phyloP scores from a whole-genome alignment of 139 green algal genomes.

The Micromonas commoda region DNA sequence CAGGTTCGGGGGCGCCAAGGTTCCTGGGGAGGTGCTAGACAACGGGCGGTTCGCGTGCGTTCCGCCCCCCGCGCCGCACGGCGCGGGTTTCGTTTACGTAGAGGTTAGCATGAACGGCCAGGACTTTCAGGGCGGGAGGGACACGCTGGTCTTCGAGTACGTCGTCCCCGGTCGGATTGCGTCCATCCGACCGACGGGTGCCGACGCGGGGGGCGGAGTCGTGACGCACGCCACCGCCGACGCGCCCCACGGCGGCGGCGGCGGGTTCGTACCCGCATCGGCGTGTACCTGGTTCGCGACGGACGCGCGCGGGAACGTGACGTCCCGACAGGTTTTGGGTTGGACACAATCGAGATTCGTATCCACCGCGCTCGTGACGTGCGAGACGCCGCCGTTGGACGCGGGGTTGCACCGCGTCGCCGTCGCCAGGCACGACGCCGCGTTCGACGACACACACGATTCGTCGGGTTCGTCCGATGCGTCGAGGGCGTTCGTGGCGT shows the following conservation, averaged over 20 bases:
- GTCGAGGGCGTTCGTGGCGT: background rate
- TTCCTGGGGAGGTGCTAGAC: background rate
- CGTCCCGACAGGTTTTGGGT: background rate
- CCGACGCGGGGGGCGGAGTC: background rate
- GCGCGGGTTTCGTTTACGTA: background rate
- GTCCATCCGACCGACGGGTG: background rate
- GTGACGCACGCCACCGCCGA: background rate
- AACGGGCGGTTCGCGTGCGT: background rate
- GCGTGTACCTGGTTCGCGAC: background rate
- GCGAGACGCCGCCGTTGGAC: background rate
- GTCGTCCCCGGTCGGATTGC: background rate
- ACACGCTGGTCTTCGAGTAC: background rate
- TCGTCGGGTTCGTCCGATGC: background rate
- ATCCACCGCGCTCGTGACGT: background rate
- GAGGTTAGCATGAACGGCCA: conserved; percentile 5
- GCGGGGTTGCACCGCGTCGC: background rate
- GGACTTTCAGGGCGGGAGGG: background rate
- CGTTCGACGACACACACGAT: background rate
- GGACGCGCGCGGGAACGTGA: background rate
- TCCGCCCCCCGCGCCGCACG: background rate
- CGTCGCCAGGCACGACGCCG: background rate
- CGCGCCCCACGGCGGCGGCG: background rate
- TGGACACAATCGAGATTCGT: background rate
- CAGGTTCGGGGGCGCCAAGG: background rate
- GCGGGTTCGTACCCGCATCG: background rate